A percentile compares a stretch with the other conserved stretches of the same genome.
phyloP scores from a whole-genome alignment of 495 filamentous ascomycete species.

The Talaromyces adpressus region DNA sequence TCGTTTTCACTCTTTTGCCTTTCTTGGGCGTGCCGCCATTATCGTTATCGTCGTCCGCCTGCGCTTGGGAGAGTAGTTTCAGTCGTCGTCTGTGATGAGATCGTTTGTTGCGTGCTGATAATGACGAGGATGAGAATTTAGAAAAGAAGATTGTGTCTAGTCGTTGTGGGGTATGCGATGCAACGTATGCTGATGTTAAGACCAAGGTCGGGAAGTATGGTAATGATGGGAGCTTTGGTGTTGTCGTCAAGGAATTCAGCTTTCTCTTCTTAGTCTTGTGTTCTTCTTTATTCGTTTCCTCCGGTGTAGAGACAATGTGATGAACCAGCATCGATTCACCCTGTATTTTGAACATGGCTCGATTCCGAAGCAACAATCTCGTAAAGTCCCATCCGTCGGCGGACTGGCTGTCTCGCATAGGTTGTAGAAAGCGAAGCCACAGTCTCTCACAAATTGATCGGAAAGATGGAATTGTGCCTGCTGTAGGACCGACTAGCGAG shows the following conservation, averaged over 20 bases:
- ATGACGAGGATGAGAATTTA: slow-evolving; percentile 57
- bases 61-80: slow-evolving; percentile 37
- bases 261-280: slow-evolving; percentile 16
- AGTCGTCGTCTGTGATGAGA: slow-evolving; percentile 51
- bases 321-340: slow-evolving; percentile 67
- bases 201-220: slow-evolving; percentile 79
- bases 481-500: slow-evolving; percentile 35
- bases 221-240: slow-evolving; percentile 41
- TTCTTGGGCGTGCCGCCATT: slow-evolving; percentile 24
- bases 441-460: slow-evolving; percentile 51
- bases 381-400: slow-evolving; percentile 61
- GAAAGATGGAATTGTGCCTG: slow-evolving; percentile 36
- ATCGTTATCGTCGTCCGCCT: slow-evolving; percentile 29
- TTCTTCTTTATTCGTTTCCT: slow-evolving; percentile 17
- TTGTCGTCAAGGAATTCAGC: slow-evolving; percentile 17
- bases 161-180: slow-evolving; percentile 76
- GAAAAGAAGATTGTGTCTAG: slow-evolving; percentile 80
- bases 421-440: slow-evolving; percentile 69
- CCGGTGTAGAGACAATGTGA: slow-evolving; percentile 53
- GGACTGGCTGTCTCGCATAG: slow-evolving; percentile 30
- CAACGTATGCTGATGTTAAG: slow-evolving; percentile 82
- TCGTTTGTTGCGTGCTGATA: slow-evolving; percentile 40
- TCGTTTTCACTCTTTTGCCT: slow-evolving; percentile 32
- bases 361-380: slow-evolving; percentile 65
- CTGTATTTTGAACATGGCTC: slow-evolving; percentile 70